Conservation (phyloP, 768 basidiomycete species). For the Phaeotremella fagi region DNA sequence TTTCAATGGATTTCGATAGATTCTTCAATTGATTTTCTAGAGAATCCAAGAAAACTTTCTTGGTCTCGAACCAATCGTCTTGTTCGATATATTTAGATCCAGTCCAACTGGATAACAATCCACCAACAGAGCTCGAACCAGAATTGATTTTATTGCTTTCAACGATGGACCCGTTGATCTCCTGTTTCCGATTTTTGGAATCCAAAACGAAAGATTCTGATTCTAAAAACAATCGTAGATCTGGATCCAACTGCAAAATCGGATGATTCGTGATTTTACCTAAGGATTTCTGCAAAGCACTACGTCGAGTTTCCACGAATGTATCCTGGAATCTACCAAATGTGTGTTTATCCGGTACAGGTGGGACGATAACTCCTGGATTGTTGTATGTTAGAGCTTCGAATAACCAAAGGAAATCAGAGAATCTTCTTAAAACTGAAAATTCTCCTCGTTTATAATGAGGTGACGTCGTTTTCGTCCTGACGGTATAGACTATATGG, state of each 20-base stretch:
- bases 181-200: conserved; percentile 59
- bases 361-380: conserved; percentile 94
- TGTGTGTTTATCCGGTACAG: conserved; percentile 89
- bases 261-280: conserved; percentile 92
- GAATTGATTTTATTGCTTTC: conserved; percentile 69
- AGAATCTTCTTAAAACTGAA: conserved; percentile 93
- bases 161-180: conserved; percentile 64
- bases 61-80: conserved; percentile 78
- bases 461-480: conserved; percentile 81
- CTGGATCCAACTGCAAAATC: conserved; percentile 77
- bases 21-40: conserved; percentile 83
- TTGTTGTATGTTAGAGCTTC: conserved; percentile 83
- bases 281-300: conserved; percentile 81
- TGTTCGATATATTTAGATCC: conserved; percentile 48
- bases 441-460: conserved; percentile 76
- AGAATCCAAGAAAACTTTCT: conserved; percentile 77
- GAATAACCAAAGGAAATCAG: conserved; percentile 95
- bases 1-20: conserved; percentile 78
- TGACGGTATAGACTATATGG: conserved; percentile 95
- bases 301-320: conserved; percentile 80
- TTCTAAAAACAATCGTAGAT: conserved; percentile 85
- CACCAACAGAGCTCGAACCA: no score
- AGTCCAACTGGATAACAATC: conserved; percentile 77
- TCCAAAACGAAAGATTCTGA: conserved; percentile 86
- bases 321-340: conserved; percentile 87